Conservation (phyloP, 2,329 filamentous ascomycete genomes). For the Zymoseptoria crescenta region DNA sequence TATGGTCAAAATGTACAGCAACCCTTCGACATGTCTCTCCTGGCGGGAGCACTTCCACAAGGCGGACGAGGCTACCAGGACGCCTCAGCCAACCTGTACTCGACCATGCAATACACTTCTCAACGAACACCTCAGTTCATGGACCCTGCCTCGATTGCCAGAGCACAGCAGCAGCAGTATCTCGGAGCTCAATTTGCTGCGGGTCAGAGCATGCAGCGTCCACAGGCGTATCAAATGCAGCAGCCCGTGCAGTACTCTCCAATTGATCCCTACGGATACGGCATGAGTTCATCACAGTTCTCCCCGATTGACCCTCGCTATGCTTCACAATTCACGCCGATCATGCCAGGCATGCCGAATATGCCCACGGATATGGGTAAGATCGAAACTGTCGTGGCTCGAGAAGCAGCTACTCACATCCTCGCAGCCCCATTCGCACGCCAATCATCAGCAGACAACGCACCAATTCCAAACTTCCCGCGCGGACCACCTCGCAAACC, state of each 20-base stretch:
- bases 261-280: slow-evolving; percentile 21
- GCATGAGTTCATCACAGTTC: slow-evolving; percentile 14
- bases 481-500: slow-evolving; percentile 60
- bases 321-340: slow-evolving; percentile 10
- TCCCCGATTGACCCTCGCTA: slow-evolving; percentile 20
- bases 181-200: slow-evolving; percentile 14
- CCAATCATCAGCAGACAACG: slow-evolving; percentile 17
- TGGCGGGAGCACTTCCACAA: slow-evolving; percentile 13
- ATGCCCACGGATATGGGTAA: slow-evolving; percentile 12
- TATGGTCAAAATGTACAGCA: slow-evolving; percentile 11
- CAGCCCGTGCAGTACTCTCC: slow-evolving; percentile 17
- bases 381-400: neutral
- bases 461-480: slow-evolving; percentile 33
- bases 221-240: slow-evolving; percentile 14
- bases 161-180: slow-evolving; percentile 18
- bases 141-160: slow-evolving; percentile 14
- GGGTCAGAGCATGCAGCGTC: slow-evolving; percentile 6
- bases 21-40: slow-evolving; percentile 15
- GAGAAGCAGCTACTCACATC: slow-evolving; percentile 1
- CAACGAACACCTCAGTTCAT: slow-evolving; percentile 15
- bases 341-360: slow-evolving; percentile 7
- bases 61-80: slow-evolving; percentile 7
- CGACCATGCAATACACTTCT: slow-evolving; percentile 12
- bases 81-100: slow-evolving; percentile 1
- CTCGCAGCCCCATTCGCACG: slow-evolving; percentile 16